Evolutionary conservation across 225 moss, liverwort and hornwort species (phyloP).

Genomic region (Pseudisothecium myosuroides): DNA sequence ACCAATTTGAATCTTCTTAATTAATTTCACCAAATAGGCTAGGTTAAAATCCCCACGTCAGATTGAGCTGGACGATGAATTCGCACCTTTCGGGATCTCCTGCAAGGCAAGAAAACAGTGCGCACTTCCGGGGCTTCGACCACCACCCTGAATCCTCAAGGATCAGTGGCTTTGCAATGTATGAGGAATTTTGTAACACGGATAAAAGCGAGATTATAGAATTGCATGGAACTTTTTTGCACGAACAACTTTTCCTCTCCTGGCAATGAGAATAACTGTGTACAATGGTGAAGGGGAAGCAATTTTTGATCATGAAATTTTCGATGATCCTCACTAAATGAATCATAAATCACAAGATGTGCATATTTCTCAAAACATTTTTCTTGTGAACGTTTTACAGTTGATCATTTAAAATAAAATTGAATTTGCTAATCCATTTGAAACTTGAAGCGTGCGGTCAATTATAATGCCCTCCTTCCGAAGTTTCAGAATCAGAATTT

Average conservation of each 20-base stretch:
- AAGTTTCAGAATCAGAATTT: background rate
- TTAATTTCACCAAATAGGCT: background rate
- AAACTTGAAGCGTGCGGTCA: background rate
- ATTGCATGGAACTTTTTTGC: background rate
- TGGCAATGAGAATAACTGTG: background rate
- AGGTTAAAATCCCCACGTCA: background rate
- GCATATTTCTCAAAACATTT: no score
- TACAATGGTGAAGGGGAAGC: background rate
- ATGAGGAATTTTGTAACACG: background rate
- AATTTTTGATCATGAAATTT: background rate
- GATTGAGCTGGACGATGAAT: background rate
- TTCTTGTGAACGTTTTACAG: no score
- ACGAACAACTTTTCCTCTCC: background rate
- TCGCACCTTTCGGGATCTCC: constrained; percentile 8
- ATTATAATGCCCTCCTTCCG: background rate
- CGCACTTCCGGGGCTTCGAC: constrained; percentile 33
- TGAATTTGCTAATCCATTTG: no score
- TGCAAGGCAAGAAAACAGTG: constrained; percentile 49
- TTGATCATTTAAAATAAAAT: no score
- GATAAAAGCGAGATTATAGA: background rate
- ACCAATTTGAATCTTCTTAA: background rate
- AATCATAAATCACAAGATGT: background rate
- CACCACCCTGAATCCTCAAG: constrained; percentile 19
- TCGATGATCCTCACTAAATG: background rate
- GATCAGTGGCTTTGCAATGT: background rate